Base-by-base conservation (phyloP, 2,329 filamentous ascomycete genomes). In the Penicillium sp. region DNA sequence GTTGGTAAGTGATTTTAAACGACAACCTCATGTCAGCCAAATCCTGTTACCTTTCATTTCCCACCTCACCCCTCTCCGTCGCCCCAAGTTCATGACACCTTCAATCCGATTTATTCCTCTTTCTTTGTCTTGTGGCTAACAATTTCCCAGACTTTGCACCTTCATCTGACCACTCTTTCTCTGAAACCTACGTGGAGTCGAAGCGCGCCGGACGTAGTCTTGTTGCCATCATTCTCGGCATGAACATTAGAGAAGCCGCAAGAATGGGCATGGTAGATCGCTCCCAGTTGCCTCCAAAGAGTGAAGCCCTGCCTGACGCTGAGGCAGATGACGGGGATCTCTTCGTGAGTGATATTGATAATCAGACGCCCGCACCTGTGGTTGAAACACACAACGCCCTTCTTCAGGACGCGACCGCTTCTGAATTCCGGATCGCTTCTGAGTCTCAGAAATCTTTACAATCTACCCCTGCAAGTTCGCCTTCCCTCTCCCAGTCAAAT, bases 141-240 rank as follows among this genome's bases (percentile, higher is more conserved):
- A 51, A 10, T 15, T 38, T 36, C 12, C 35, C n/a, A 78, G 77
- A 69, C 45, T 78, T 78, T 48, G 71, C 73, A 57, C 73, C 75
- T 15, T 76, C 77, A 33, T 75, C 75, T n/a, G 77, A 78, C 33
- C 85, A 86, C 62, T 73, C 75, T 17, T 84, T 82, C 60, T 86
- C 83, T 0, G 70, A 79, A 21, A 73, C 64, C 6, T 75, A 83
- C 50, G 85, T 88, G 17, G 85, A 88, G 67, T 73, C 73, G 27
- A 88, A 88, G 70, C 79, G 85, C 39, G 75, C 78, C 55, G 78
- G 79, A 23, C 79, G 85, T 63, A 80, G 77, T 2, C 70, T 85
- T n/a, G 79, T 81, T 23, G 81, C 84, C 9, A 72, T 88, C 29
- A 81, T 87, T 53, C 78, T 82, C 65, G 84, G 84, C 15, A 73